Evolutionary conservation across 2,329 filamentous ascomycete genomes (phyloP), one percentile per base, ranked within the genome.

Genomic region (Aureobasidium sp.): DNA sequence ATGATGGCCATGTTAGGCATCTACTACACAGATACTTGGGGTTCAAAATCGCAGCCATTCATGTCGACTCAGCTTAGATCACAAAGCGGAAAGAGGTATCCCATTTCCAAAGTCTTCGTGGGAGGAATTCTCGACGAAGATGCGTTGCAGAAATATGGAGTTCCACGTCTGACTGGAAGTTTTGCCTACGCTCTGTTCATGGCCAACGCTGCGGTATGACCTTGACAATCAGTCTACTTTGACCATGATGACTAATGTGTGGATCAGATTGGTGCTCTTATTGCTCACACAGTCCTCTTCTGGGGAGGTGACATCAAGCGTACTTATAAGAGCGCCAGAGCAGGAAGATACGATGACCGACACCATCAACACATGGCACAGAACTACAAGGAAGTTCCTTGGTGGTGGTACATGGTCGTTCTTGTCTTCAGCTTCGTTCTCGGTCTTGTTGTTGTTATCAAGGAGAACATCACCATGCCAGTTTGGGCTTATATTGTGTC

Each of bases 361-460:
- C 82, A 85, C 66, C 81, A 84, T 65, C 69, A 63, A 0, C 74
- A 82, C 65, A 84, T 84, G 81, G 70, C 68, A 2, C 78, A 79
- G 65, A 67, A 82, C 67, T 84, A 84, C 68, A 80, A 79, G 60
- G 81, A 84, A 55, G 72, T 74, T 3, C 71, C 73, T 0, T 77
- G 74, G 66, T 73, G 69, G 69, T 75, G 73, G 73, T 75, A 73
- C 52, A 63, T 62, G 6, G 12, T 51, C 0, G 64, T 73, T 0
- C 65, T 74, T 32, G 50, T 72, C n/a, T 27, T 69, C 29, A 71
- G 70, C 56, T 74, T 74, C 55, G 37, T 68, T 26, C 62, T 68
- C 8, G 68, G 68, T 13, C 50, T 73, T 7, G 67, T 71, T 7
- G 63, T 71, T 17, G 66, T 67, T 43, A 57, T 66, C 47, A 73